A percentile compares a stretch with the other conserved stretches of the same genome.
Evolutionary conservation across 441 rosid species (phyloP).

Genomic region (Pelargonium cotyledonis): DNA sequence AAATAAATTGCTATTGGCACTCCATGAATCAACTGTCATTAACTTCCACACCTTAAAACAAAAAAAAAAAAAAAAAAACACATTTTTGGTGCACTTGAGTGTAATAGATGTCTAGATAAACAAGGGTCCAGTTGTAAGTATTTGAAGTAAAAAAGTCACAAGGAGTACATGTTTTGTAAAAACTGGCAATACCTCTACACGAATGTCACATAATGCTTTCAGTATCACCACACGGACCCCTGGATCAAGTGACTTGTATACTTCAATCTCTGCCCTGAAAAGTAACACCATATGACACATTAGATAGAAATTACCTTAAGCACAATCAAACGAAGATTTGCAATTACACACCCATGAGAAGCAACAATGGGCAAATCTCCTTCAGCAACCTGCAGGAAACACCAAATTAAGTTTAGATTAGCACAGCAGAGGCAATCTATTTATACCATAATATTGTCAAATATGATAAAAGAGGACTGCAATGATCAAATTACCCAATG

Average conservation of each 20-base stretch:
- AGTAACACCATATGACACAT: conserved; percentile 21
- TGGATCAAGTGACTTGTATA: conserved; percentile 83
- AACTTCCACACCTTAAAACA: background rate
- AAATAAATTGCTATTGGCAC: conserved; percentile 1
- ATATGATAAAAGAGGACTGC: conserved; percentile 24
- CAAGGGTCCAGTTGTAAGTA: conserved; percentile 10
- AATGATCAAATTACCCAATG: conserved; percentile 72
- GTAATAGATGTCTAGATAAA: conserved; percentile 3
- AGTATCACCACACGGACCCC: conserved; percentile 87
- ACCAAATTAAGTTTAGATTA: conserved; percentile 23
- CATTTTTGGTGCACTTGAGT: background rate
- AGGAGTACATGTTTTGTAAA: conserved; percentile 11
- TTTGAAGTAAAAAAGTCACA: conserved; percentile 9
- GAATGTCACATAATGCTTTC: conserved; percentile 95
- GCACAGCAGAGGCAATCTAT: conserved; percentile 4
- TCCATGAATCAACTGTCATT: conserved; percentile 5
- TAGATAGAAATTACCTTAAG: conserved; percentile 18
- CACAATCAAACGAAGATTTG: conserved; percentile 17
- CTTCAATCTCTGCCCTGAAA: conserved; percentile 68
- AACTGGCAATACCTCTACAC: conserved; percentile 71
- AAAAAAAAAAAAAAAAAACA: background rate
- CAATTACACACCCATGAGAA: conserved; percentile 79
- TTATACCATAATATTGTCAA: conserved; percentile 16
- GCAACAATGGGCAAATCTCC: conserved; percentile 96
- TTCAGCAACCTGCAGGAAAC: conserved; percentile 73